Evolutionary conservation across 1,139 yeast species (phyloP), one percentile per base, ranked within the genome.

Genomic region (Pichia sp.): DNA sequence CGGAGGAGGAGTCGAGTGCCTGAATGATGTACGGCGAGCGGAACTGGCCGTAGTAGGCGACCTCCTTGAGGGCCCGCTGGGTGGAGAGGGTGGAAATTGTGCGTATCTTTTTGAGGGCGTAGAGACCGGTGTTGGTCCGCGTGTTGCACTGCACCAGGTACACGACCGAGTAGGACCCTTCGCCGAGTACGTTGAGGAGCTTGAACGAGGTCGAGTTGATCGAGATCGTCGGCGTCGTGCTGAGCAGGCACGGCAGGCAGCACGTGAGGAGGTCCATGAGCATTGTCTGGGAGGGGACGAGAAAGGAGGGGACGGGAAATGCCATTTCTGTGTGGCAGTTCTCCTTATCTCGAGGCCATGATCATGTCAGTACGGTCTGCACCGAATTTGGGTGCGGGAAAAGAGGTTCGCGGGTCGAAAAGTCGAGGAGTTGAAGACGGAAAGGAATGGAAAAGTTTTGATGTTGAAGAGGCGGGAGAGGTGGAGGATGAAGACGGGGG

Each of bases 161-260:
- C n/a, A 89, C 96, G 62, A 86, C 89, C 1, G 95, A 84, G 64
- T 87, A 87, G 6, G 95, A 96, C 1, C 96, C 96, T 70, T 90
- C 97, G 9, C 96, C 96, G 6, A 91, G 70, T 22, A 91, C 74
- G 56, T 81, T 78, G 48, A 82, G 70, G n/a, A 91, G 85, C 57
- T 69, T 73, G 66, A 80, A 82, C 44, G 67, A 68, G 39, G 70
- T 67, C 55, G 72, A 76, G 61, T 82, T 81, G 55, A 84, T 74
- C n/a, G 71, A 59, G 6, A 82, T 65, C 12, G 70, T 71, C 0
- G 86, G 85, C 8, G 74, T 66, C 43, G 50, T 49, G 46, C 53
- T 58, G 31, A 59, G 43, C 21, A 61, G 49, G 44, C 66, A 76
- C 58, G 46, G 81, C 74, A 39, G 67, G 51, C 73, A 70, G 9